A percentile compares a stretch with the other conserved stretches of the same genome.
Conservation (phyloP, 192 early-diverging fungal species). For the Coemansia brasiliensis region DNA sequence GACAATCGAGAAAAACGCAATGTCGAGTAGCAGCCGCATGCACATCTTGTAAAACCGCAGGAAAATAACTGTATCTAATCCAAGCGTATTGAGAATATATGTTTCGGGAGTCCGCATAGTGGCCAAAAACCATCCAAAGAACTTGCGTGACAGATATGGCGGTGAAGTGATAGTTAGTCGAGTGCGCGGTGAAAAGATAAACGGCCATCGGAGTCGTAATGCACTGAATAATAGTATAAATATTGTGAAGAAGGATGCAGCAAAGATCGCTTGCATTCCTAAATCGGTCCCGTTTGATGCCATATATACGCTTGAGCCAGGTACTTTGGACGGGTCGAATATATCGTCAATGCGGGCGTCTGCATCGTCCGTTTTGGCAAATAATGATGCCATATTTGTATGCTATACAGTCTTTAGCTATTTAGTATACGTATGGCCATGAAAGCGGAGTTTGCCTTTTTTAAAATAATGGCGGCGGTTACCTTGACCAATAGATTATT, state of each 20-base stretch:
- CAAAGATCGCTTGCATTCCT: slow-evolving; percentile 51
- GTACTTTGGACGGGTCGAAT: slow-evolving; percentile 49
- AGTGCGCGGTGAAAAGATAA: slow-evolving; percentile 51
- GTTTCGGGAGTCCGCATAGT: slow-evolving; percentile 53
- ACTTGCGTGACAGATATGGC: slow-evolving; percentile 30
- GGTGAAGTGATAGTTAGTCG: slow-evolving; percentile 50
- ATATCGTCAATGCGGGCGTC: slow-evolving; percentile 32
- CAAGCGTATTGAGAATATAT: slow-evolving; percentile 53
- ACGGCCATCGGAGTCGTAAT: slow-evolving; percentile 45
- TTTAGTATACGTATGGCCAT: no score
- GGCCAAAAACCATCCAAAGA: slow-evolving; percentile 55
- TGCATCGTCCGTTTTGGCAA: slow-evolving; percentile 1
- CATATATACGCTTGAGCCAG: slow-evolving; percentile 47
- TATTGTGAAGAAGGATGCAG: slow-evolving; percentile 35
- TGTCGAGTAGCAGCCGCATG: slow-evolving; percentile 43
- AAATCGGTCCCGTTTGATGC: slow-evolving; percentile 52
- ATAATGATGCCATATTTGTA: slow-evolving; percentile 13
- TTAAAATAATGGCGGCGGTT: no score
- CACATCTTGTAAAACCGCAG: slow-evolving; percentile 57
- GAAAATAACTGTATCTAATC: slow-evolving; percentile 54
- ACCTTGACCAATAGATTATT: no score
- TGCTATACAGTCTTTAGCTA: no score
- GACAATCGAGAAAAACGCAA: slow-evolving; percentile 35
- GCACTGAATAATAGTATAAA: slow-evolving; percentile 39
- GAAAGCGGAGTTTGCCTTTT: no score